phyloP scores from a whole-genome alignment of 1,284 basidiomycete species.

The Trichosporon faecale region DNA sequence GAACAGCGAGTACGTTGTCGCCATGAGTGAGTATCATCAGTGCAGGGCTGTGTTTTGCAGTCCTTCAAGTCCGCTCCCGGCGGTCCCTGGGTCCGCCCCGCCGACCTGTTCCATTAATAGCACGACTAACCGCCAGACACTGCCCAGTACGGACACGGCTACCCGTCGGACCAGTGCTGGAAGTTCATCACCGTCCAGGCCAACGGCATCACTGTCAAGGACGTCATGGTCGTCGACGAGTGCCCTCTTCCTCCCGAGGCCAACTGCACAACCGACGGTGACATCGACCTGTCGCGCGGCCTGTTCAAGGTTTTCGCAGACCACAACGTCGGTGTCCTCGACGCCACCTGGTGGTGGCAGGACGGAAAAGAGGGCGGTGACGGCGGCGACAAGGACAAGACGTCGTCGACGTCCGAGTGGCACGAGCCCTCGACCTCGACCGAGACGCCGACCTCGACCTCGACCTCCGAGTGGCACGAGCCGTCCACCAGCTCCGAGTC shows the following conservation, averaged over 20 bases:
- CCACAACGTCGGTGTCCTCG: neutral
- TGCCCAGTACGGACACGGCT: constrained; percentile 1
- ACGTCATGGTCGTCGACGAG: constrained; percentile 10
- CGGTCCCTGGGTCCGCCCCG: neutral
- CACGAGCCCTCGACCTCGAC: neutral
- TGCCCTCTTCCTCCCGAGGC: neutral
- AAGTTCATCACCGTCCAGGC: constrained; percentile 9
- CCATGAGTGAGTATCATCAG: constrained; percentile 10
- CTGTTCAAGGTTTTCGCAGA: neutral
- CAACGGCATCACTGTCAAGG: constrained; percentile 1
- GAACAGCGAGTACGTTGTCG: neutral
- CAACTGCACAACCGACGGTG: constrained; percentile 1
- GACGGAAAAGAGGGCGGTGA: neutral
- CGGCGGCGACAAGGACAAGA: neutral
- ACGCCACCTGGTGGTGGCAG: constrained; percentile 5
- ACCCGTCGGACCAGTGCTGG: constrained; percentile 5
- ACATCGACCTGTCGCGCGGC: neutral
- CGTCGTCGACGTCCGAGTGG: neutral
- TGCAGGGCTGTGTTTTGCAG: neutral
- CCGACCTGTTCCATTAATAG: neutral
- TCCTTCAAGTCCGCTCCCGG: neutral
- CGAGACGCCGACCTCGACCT: neutral
- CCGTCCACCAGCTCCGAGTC: neutral
- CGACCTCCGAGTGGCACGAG: neutral
- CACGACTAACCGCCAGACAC: neutral